These are phyloP conservation scores for Porodaedalea pini DNA, from an alignment of 1,284 basidiomycete genomes.

Conservation along the genomic window DNA sequence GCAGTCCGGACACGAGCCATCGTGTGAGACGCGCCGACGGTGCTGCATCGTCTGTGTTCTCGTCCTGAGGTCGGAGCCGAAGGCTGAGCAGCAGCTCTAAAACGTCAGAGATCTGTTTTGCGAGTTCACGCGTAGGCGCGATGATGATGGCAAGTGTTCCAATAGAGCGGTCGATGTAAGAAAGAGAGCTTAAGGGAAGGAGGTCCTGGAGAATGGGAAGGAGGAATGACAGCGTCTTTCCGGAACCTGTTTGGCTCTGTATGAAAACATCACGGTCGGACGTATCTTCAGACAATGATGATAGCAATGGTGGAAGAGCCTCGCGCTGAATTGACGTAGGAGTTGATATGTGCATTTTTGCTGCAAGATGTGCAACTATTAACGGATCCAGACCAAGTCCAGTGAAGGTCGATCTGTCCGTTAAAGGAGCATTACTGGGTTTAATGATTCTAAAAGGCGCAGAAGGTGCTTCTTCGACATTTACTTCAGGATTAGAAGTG, in stretches of 20 bases:
- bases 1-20: slow-evolving; percentile 91
- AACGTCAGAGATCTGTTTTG: slow-evolving; percentile 86
- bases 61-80: slow-evolving; percentile 62
- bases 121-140: slow-evolving; percentile 91
- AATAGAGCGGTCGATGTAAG: slow-evolving; percentile 82
- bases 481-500: slow-evolving; percentile 73
- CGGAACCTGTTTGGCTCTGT: slow-evolving; percentile 97
- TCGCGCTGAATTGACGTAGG: slow-evolving; percentile 92
- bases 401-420: slow-evolving; percentile 68
- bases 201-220: slow-evolving; percentile 95
- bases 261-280: slow-evolving; percentile 82
- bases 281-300: slow-evolving; percentile 37
- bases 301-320: slow-evolving; percentile 72
- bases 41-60: slow-evolving; percentile 46
- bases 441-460: slow-evolving; percentile 33
- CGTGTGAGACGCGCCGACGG: slow-evolving; percentile 65
- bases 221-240: slow-evolving; percentile 94
- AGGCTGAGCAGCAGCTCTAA: slow-evolving; percentile 66
- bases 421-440: slow-evolving; percentile 83
- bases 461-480: slow-evolving; percentile 35
- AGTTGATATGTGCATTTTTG: slow-evolving; percentile 79
- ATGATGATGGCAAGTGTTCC: slow-evolving; percentile 95
- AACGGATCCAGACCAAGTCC: slow-evolving; percentile 81
- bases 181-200: slow-evolving; percentile 80
- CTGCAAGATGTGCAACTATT: slow-evolving; percentile 73